Evolutionary conservation across 192 early-diverging fungal genomes (phyloP).

Genomic region (Podila verticillata): DNA sequence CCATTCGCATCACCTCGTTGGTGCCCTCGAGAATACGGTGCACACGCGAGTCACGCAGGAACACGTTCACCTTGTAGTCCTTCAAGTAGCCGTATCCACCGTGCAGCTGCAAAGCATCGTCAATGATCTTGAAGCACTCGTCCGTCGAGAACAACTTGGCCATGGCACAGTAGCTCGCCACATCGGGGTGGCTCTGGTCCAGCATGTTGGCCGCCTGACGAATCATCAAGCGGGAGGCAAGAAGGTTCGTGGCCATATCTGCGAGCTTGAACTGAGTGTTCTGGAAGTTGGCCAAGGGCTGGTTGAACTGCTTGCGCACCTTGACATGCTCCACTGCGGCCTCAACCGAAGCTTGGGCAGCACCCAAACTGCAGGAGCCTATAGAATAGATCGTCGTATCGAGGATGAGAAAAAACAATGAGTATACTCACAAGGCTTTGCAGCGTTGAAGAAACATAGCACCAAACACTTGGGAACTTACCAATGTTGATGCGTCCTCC

Average conservation of each 20-base stretch:
- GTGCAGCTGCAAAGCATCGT: conserved; percentile 62
- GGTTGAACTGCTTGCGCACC: conserved; percentile 64
- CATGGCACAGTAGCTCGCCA: conserved; percentile 62
- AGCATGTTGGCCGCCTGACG: conserved; percentile 55
- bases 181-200: conserved; percentile 52
- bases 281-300: conserved; percentile 58
- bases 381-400: not conserved
- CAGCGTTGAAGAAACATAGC: not conserved
- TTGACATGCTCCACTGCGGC: conserved; percentile 52
- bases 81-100: conserved; percentile 71
- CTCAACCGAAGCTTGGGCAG: conserved; percentile 62
- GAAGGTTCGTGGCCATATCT: conserved; percentile 63
- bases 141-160: conserved; percentile 67
- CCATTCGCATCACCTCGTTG: conserved; percentile 70
- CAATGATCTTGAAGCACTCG: conserved; percentile 64
- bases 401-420: not conserved
- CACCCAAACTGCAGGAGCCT: conserved; percentile 67
- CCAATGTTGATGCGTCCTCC: conserved; percentile 68
- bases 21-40: conserved; percentile 73
- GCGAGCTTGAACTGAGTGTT: conserved; percentile 67
- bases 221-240: conserved; percentile 61
- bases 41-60: conserved; percentile 63
- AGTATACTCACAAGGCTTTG: not conserved
- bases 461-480: conserved; percentile 5
- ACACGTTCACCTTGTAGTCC: conserved; percentile 68